These are phyloP conservation scores for Dichomitus squalens DNA, from an alignment of 1,284 basidiomycete species.

Conservation along the genomic window DNA sequence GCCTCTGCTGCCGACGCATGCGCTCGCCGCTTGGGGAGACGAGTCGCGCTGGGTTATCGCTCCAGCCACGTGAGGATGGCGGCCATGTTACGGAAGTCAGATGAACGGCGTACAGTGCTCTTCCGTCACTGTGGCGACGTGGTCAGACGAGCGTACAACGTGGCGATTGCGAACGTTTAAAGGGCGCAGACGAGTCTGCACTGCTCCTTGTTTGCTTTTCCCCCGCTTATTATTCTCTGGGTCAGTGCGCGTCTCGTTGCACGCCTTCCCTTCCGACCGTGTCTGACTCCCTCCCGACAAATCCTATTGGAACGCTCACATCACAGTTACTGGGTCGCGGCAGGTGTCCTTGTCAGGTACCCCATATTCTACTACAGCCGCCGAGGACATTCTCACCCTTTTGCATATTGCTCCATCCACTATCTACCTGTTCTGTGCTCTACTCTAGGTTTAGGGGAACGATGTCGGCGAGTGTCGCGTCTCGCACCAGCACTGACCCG, in stretches of 20 bases:
- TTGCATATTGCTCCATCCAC: no score
- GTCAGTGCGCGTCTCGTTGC: background rate
- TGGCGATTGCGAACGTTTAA: slow-evolving; percentile 2
- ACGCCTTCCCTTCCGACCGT: no score
- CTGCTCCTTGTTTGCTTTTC: background rate
- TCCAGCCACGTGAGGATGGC: slow-evolving; percentile 19
- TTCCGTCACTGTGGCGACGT: slow-evolving; percentile 19
- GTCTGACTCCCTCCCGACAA: no score
- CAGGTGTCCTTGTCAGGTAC: no score
- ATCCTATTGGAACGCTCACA: no score
- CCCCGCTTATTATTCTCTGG: background rate
- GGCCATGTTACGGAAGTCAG: slow-evolving; percentile 14
- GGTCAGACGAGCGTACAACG: slow-evolving; percentile 2
- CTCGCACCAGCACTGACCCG: no score
- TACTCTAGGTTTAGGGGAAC: no score
- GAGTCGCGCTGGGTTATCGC: slow-evolving; percentile 1
- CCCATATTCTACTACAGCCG: no score
- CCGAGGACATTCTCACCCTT: no score
- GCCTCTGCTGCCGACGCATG: slow-evolving; percentile 6
- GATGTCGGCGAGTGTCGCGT: no score
- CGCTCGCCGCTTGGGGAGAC: background rate
- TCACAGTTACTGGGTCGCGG: no score
- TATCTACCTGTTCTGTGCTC: no score
- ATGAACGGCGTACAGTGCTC: slow-evolving; percentile 9
- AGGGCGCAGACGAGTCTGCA: background rate